Percentiles rank a stretch among this genome's conserved stretches.
Conservation (phyloP, 208 protist genomes). For the Herpetomonas samuelpessoai region DNA sequence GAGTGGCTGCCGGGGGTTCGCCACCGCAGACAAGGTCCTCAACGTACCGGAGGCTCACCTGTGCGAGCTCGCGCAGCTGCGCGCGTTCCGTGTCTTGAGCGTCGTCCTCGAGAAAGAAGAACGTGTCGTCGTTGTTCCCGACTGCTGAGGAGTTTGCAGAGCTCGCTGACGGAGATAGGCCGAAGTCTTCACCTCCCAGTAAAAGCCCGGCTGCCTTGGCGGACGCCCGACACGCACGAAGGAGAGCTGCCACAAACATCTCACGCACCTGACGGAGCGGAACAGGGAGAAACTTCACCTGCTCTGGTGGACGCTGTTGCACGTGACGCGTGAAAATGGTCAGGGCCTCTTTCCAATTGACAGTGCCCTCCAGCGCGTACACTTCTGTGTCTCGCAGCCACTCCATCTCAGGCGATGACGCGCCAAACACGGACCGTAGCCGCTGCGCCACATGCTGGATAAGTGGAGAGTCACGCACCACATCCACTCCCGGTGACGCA, state of each 20-base stretch:
- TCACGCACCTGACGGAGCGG: conserved; percentile 48
- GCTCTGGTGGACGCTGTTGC: conserved; percentile 18
- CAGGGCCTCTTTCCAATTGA: conserved; percentile 35
- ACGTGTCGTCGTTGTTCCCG: conserved; percentile 8
- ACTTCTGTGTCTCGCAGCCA: conserved; percentile 74
- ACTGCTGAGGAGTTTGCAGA: not conserved
- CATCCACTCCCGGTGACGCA: not conserved
- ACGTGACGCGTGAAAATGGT: conserved; percentile 42
- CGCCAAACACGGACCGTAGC: conserved; percentile 43
- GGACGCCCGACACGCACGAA: conserved; percentile 24
- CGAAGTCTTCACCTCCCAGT: not conserved
- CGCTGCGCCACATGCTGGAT: conserved; percentile 21
- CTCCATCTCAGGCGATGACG: conserved; percentile 44
- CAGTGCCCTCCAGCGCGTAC: conserved; percentile 43
- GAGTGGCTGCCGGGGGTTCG: conserved; percentile 20
- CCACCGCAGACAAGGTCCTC: conserved; percentile 14
- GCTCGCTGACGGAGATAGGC: no score
- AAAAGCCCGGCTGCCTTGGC: not conserved
- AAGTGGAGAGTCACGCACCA: conserved; percentile 8
- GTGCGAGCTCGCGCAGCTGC: conserved; percentile 6
- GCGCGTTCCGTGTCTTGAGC: conserved; percentile 19
- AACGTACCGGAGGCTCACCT: conserved; percentile 14
- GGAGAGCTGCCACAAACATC: conserved; percentile 38
- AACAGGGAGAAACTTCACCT: conserved; percentile 54
- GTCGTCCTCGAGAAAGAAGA: conserved; percentile 58